Conservation (phyloP, 371 early-diverging fungal genomes). For the Basidiobolus heterosporus region DNA sequence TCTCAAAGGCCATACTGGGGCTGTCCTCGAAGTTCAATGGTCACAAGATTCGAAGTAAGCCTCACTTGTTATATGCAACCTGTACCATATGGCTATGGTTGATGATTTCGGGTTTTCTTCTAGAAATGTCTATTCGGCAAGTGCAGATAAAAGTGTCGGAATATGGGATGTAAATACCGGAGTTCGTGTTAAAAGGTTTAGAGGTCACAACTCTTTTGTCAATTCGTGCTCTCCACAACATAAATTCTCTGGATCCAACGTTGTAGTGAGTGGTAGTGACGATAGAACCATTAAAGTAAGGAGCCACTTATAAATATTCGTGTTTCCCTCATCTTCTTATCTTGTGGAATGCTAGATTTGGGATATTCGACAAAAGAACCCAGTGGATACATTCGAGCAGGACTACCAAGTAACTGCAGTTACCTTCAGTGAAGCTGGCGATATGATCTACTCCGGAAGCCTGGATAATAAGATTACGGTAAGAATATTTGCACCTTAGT, state of each 20-base stretch:
- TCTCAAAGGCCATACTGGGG: conserved; percentile 69
- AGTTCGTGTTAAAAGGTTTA: conserved; percentile 47
- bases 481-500: not conserved
- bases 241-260: conserved; percentile 30
- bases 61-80: no score
- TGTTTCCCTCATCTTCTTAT: conserved; percentile 2
- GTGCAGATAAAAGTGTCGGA: conserved; percentile 48
- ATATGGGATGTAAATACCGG: conserved; percentile 71
- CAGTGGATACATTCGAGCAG: conserved; percentile 49
- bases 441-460: conserved; percentile 68
- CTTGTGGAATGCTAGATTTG: conserved; percentile 23
- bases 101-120: not conserved
- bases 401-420: conserved; percentile 67
- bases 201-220: conserved; percentile 57
- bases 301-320: conserved; percentile 14
- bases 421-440: conserved; percentile 60
- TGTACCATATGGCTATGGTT: conserved; percentile 1
- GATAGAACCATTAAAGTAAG: conserved; percentile 50
- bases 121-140: conserved; percentile 50
- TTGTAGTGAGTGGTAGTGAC: conserved; percentile 59
- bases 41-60: conserved; percentile 55
- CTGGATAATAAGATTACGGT: conserved; percentile 78
- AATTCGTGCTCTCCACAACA: conserved; percentile 49
- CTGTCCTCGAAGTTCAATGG: conserved; percentile 81
- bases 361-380: conserved; percentile 59